Evolutionary conservation across 345 rosid genomes (phyloP), one percentile per base, ranked within the genome.

Genomic region (Brassica carinata): DNA sequence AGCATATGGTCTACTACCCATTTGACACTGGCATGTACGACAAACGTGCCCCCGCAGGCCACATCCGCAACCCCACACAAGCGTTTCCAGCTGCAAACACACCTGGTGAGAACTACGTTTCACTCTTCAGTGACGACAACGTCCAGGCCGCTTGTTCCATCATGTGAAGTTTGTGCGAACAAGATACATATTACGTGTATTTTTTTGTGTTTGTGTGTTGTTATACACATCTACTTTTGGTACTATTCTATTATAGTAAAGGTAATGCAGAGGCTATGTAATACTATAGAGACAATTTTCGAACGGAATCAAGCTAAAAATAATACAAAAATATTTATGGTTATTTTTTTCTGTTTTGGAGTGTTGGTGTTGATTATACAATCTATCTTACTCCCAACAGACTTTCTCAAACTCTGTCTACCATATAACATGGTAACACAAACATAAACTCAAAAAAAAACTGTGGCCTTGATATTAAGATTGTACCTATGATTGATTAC

Each of bases 31-130:
- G 85, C 18, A 84, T 87, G 48, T 87, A 87, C 18, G 90, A 87
- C 80, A 85, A 87, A 78, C 87, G 82, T 38, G 90, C 88, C 6
- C 90, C 90, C 14, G 76, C 90, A 0, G 90, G 90, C 23, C 84
- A 82, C 62, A 84, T 87, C 11, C 85, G 85, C 17, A 83, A 84
- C 10, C 86, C 83, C 2, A 75, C 73, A 1, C 88, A 87, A 74
- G 81, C 88, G 9, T 76, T 84, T 67, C 87, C 87, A 2, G 67
- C 71, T 55, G 84, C 88, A 15, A 83, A 85, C 66, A 77, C 85
- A 0, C 76, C 83, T 4, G 87, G 64, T 0, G 89, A 87, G 72
- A 81, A 73, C 67, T 78, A 81, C 23, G 80, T 77, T 34, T 65
- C 85, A 1, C 69, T 85, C 55, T 85, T 87, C 55, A 87, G 89